A percentile compares a stretch with the other conserved stretches of the same genome.
Evolutionary conservation across 2,329 filamentous ascomycete genomes (phyloP).

Genomic region (Venturia oleaginea): DNA sequence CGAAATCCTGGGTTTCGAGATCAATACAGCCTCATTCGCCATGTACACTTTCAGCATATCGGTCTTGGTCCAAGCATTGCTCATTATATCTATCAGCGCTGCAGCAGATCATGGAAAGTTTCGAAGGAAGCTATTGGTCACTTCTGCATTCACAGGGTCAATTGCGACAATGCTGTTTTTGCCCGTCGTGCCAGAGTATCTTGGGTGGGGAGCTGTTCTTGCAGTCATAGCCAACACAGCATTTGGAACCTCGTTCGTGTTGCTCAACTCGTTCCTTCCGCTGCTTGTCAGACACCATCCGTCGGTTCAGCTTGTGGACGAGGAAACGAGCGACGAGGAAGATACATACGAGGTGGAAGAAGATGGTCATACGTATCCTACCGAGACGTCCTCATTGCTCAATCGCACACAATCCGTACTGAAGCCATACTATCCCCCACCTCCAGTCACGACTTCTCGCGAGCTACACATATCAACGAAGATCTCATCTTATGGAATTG

Average conservation of each 20-base stretch:
- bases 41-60: constrained; percentile 98
- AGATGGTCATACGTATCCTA: not conserved
- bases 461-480: constrained; percentile 78
- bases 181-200: constrained; percentile 63
- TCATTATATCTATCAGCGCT: constrained; percentile 94
- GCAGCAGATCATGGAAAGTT: constrained; percentile 86
- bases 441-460: constrained; percentile 36
- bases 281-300: constrained; percentile 85
- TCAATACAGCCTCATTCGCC: constrained; percentile 94
- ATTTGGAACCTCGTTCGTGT: constrained; percentile 88
- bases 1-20: constrained; percentile 68
- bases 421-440: constrained; percentile 8
- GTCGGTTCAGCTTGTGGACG: constrained; percentile 27
- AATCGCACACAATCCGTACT: not conserved
- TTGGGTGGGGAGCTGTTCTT: constrained; percentile 71
- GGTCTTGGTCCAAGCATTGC: constrained; percentile 76
- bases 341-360: constrained; percentile 18
- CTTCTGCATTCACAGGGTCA: constrained; percentile 77
- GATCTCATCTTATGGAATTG: constrained; percentile 87
- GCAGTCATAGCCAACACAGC: constrained; percentile 89
- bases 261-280: constrained; percentile 91
- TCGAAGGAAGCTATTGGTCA: constrained; percentile 76
- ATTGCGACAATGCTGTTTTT: constrained; percentile 83
- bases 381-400: constrained; percentile 11
- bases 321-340: constrained; percentile 20